A percentile compares a stretch with the other conserved stretches of the same genome.
phyloP scores from a whole-genome alignment of 2,329 filamentous ascomycete genomes.

The Sporothrix variecibatus region DNA sequence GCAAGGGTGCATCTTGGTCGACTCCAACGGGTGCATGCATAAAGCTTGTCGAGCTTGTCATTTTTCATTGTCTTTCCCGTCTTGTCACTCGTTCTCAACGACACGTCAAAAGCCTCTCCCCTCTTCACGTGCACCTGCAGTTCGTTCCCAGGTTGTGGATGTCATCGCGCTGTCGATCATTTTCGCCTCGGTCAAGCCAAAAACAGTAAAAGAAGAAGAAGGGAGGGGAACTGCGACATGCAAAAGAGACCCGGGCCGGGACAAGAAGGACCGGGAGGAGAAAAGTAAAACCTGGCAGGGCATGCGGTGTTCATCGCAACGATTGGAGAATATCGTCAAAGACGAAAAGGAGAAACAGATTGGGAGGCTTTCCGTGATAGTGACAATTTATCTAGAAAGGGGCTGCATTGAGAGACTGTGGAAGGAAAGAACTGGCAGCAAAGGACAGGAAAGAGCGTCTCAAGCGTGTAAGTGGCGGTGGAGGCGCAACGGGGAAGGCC shows the following conservation, averaged over 20 bases:
- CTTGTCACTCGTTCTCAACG: not conserved
- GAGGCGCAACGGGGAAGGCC: not conserved
- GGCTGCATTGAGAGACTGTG: not conserved
- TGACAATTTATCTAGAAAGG: not conserved
- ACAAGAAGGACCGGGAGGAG: not conserved
- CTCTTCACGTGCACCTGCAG: conserved; percentile 17
- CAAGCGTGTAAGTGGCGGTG: not conserved
- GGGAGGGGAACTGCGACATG: not conserved
- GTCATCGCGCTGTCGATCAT: conserved; percentile 4
- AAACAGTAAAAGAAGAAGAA: not conserved
- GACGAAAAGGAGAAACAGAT: not conserved
- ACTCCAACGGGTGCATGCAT: not conserved
- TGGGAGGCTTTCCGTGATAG: not conserved
- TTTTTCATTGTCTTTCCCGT: not conserved
- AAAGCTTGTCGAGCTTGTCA: not conserved
- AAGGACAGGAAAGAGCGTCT: too few relatives aligned
- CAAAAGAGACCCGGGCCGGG: not conserved
- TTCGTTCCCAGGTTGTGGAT: not conserved
- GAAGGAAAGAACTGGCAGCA: not conserved
- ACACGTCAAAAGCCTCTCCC: not conserved
- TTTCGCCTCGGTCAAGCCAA: conserved; percentile 11
- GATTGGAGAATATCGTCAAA: not conserved
- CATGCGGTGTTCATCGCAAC: not conserved
- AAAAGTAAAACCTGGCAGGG: not conserved
- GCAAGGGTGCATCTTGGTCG: not conserved